A percentile compares a stretch with the other conserved stretches of the same genome.
Evolutionary conservation across 495 filamentous ascomycete species (phyloP).

Genomic region (Acidiella bohemica): DNA sequence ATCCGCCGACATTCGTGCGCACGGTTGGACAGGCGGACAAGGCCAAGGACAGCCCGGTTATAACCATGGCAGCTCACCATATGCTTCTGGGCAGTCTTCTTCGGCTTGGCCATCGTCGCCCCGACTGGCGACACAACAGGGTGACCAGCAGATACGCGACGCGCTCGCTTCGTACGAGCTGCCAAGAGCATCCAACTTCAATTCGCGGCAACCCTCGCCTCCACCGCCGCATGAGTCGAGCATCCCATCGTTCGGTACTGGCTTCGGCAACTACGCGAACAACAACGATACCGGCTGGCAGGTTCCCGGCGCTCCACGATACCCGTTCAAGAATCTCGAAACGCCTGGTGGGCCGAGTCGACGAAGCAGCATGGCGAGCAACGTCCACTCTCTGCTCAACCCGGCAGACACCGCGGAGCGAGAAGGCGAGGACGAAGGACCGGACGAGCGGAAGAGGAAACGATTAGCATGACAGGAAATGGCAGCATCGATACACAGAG

Average conservation of each 20-base stretch:
- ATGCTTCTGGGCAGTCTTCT: constrained; percentile 55
- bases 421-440: constrained; percentile 52
- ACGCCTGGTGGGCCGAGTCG: constrained; percentile 45
- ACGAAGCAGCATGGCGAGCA: constrained; percentile 61
- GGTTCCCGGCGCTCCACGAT: constrained; percentile 39
- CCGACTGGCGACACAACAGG: constrained; percentile 20
- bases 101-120: constrained; percentile 54
- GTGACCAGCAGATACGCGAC: constrained; percentile 70
- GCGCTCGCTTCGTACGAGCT: constrained; percentile 74
- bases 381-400: constrained; percentile 69
- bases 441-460: constrained; percentile 30
- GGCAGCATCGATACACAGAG: too few species aligned
- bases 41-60: constrained; percentile 16
- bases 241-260: constrained; percentile 11
- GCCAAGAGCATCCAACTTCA: constrained; percentile 36
- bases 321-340: constrained; percentile 31
- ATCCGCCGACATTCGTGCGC: constrained; percentile 84
- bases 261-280: constrained; percentile 28
- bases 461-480: constrained; percentile 22
- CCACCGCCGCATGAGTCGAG: constrained; percentile 37
- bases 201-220: constrained; percentile 54
- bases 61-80: constrained; percentile 48
- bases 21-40: constrained; percentile 59
- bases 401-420: constrained; percentile 65
- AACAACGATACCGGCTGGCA: constrained; percentile 45